Evolutionary conservation across 2,329 filamentous ascomycete species (phyloP), one percentile per base, ranked within the genome.

Genomic region (Colletotrichum horii): DNA sequence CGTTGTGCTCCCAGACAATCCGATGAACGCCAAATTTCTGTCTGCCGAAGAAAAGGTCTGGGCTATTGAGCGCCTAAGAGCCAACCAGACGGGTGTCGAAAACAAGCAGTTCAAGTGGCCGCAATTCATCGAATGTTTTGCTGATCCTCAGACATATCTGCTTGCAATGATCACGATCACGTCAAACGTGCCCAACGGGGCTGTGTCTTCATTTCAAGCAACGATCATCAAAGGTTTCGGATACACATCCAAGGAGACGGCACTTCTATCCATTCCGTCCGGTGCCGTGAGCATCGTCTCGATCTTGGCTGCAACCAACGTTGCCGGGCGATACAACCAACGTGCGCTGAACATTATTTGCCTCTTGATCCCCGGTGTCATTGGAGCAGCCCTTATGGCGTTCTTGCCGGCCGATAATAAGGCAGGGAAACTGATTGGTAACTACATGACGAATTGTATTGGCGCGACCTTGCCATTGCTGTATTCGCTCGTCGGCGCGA

Each of bases 1-100:
- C 82, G 90, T 87, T 84, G 86, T 86, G 58, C 86, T 94, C 14
- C 73, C 73, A 14, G 91, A 93, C 80, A 89, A 90, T 79, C 91
- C 92, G 76, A 88, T 93, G 34, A 81, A 86, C 0, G 88, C 89
- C 0, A 88, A 89, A 1, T 75, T 75, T 14, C 70, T 97, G 34
- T 93, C 86, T 6, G 89, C 93, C 52, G 88, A 92, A 52, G 94
- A 96, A 77, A 91, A 91, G 12, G 81, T 92, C 0, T 87, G 95
- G 60, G 93, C 93, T 0, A 86, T 96, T n/a, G 94, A 95, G 78
- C 89, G 94, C 0, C 91, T 96, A 6, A 88, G 94, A 0, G 88
- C 91, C 30, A 96, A 96, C 79, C 92, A 95, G 80, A 94, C 94
- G 76, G 94, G 94, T 1, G 92, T 94, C n/a, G 93, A 93, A 3